phyloP scores from a whole-genome alignment of 1,284 basidiomycete species.

The Ceratobasidium sp. region DNA sequence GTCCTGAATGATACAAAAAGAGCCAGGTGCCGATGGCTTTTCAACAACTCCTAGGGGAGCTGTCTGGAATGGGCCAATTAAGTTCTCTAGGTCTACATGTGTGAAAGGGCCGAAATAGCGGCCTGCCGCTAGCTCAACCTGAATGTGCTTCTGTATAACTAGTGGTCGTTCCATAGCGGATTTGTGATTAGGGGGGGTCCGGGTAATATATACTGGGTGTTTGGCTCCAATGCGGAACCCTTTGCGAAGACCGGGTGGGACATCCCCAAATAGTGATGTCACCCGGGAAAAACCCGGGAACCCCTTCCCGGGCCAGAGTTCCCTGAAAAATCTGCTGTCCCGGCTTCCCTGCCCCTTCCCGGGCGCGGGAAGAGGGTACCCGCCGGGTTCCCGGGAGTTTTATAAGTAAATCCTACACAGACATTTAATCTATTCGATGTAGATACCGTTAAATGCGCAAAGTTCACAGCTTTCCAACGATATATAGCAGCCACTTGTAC shows the following conservation, averaged over 20 bases:
- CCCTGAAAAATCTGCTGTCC: too few relatives aligned
- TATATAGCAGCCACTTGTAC: too few relatives aligned
- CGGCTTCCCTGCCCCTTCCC: too few relatives aligned
- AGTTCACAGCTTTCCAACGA: too few relatives aligned
- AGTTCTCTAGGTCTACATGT: neutral
- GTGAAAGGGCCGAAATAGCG: conserved; percentile 23
- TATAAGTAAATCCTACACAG: too few relatives aligned
- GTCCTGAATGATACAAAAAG: conserved; percentile 53
- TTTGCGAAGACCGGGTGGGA: neutral
- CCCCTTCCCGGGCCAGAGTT: too few relatives aligned
- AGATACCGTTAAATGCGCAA: too few relatives aligned
- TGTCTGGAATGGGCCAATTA: conserved; percentile 28
- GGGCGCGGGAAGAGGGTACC: too few relatives aligned
- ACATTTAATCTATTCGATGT: too few relatives aligned
- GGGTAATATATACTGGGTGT: neutral
- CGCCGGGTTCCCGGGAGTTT: too few relatives aligned
- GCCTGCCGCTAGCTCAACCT: neutral
- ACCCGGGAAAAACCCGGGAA: too few relatives aligned
- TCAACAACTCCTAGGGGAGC: too few relatives aligned
- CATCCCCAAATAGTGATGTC: neutral
- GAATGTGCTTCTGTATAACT: neutral
- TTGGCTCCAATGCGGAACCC: neutral
- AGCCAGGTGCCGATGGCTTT: conserved; percentile 48
- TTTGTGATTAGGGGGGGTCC: conserved; percentile 12
- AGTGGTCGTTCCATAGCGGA: neutral